Percentiles rank a stretch among this genome's conserved stretches.
Conservation (phyloP, 2,329 filamentous ascomycete species). For the Aspergillus flavus region DNA sequence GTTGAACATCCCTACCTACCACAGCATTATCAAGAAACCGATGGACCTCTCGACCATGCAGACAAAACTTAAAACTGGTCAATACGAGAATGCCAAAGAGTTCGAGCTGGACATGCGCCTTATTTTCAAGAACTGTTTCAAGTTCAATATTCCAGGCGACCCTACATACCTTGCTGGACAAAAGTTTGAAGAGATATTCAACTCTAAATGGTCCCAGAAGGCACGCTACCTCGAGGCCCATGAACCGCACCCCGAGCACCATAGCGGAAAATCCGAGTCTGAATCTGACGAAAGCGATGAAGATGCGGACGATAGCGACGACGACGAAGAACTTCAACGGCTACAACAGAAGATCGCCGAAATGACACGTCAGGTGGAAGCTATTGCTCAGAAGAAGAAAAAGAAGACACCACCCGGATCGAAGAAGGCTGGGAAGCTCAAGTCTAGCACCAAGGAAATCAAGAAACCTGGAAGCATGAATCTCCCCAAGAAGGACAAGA, state of each 20-base stretch:
- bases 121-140: conserved; percentile 87
- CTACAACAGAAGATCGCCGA: conserved; percentile 73
- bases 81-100: conserved; percentile 81
- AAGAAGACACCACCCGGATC: conserved; percentile 55
- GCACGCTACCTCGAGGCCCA: conserved; percentile 78
- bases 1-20: conserved; percentile 89
- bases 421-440: conserved; percentile 50
- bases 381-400: conserved; percentile 61
- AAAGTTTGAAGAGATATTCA: conserved; percentile 73
- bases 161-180: conserved; percentile 73
- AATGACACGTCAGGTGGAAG: conserved; percentile 68
- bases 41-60: conserved; percentile 91
- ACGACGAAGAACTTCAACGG: conserved; percentile 63
- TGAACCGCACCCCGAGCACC: conserved; percentile 65
- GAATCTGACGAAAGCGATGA: conserved; percentile 70
- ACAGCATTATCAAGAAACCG: conserved; percentile 91
- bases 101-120: conserved; percentile 81
- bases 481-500: conserved; percentile 60
- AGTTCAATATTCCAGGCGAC: conserved; percentile 84
- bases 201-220: conserved; percentile 75
- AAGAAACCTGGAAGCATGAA: conserved; percentile 47
- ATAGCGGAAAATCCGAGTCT: conserved; percentile 62
- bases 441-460: conserved; percentile 33
- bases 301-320: conserved; percentile 65
- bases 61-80: conserved; percentile 73